Evolutionary conservation across 2,329 filamentous ascomycete species (phyloP).

Genomic region (Davidsoniella virescens): DNA sequence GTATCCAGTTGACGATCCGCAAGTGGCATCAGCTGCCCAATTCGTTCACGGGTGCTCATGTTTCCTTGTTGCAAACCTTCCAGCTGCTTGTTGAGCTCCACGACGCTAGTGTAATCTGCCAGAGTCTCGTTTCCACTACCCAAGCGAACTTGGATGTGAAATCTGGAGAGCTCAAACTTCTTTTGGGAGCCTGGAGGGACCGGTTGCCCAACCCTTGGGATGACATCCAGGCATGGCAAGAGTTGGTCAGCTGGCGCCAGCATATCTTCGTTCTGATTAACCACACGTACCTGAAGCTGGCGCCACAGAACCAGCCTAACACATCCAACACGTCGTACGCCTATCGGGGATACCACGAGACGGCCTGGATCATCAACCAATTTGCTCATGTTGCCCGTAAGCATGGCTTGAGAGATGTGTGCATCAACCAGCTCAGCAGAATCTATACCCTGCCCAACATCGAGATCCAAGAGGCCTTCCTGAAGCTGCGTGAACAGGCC

Average conservation of each 20-base stretch:
- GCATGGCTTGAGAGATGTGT: constrained; percentile 91
- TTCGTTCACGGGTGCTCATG: constrained; percentile 84
- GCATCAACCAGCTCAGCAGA: constrained; percentile 87
- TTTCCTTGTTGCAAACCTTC: constrained; percentile 91
- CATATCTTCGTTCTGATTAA: constrained; percentile 99
- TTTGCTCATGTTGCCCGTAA: constrained; percentile 97
- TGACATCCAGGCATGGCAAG: constrained; percentile 98
- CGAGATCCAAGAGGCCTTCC: constrained; percentile 96
- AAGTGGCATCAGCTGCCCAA: constrained; percentile 98
- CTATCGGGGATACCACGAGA: constrained; percentile 95
- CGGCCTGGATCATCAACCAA: constrained; percentile 98
- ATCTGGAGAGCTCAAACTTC: constrained; percentile 84
- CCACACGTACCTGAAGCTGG: constrained; percentile 69
- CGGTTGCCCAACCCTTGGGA: constrained; percentile 96
- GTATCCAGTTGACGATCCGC: constrained; percentile 87
- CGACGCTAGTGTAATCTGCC: constrained; percentile 91
- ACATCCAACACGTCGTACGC: constrained; percentile 84
- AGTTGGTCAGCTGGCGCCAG: constrained; percentile 97
- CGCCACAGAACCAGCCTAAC: constrained; percentile 60
- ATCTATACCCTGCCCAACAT: constrained; percentile 99
- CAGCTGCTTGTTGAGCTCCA: constrained; percentile 95
- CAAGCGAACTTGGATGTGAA: constrained; percentile 78
- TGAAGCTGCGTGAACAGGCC: constrained; percentile 95
- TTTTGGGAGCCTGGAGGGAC: constrained; percentile 90
- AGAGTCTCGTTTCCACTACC: constrained; percentile 73